Percentiles rank a stretch among this genome's conserved stretches.
Conservation (phyloP, 2,329 filamentous ascomycete genomes). For the Chaetomium globosum region DNA sequence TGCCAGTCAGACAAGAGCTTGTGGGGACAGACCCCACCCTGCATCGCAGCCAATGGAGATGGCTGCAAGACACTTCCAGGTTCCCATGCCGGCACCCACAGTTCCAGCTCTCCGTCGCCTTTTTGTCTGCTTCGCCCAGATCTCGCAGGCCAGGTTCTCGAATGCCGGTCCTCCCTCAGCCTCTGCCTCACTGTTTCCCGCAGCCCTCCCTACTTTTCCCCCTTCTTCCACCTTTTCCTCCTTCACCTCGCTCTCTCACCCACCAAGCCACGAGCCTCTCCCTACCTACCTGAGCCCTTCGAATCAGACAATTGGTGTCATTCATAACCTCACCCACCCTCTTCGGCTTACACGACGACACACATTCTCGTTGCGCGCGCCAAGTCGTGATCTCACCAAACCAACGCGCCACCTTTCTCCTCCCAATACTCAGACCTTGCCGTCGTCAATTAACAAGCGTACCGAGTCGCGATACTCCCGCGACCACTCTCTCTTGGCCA, state of each 20-base stretch:
- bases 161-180: conserved; percentile 29
- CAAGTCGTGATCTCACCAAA: conserved; percentile 7
- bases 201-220: conserved; percentile 31
- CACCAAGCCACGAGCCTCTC: conserved; percentile 13
- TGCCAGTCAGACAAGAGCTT: conserved; percentile 19
- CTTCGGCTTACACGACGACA: conserved; percentile 25
- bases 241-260: conserved; percentile 25
- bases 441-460: conserved; percentile 13
- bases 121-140: conserved; percentile 36
- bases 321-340: neutral
- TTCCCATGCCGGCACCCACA: conserved; percentile 30
- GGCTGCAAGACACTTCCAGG: conserved; percentile 19
- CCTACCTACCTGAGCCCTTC: neutral
- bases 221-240: conserved; percentile 36
- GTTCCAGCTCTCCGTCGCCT: conserved; percentile 32
- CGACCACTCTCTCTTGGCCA: conserved; percentile 31
- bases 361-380: conserved; percentile 26
- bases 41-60: conserved; percentile 29
- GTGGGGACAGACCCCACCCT: conserved; percentile 20
- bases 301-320: conserved; percentile 10
- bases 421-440: conserved; percentile 11
- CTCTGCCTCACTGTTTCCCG: conserved; percentile 35
- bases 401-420: conserved; percentile 12
- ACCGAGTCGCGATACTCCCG: conserved; percentile 18
- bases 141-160: conserved; percentile 32